A percentile compares a stretch with the other conserved stretches of the same genome.
Evolutionary conservation across 257 asterid species (phyloP).

Genomic region (Fraxinus anomala): DNA sequence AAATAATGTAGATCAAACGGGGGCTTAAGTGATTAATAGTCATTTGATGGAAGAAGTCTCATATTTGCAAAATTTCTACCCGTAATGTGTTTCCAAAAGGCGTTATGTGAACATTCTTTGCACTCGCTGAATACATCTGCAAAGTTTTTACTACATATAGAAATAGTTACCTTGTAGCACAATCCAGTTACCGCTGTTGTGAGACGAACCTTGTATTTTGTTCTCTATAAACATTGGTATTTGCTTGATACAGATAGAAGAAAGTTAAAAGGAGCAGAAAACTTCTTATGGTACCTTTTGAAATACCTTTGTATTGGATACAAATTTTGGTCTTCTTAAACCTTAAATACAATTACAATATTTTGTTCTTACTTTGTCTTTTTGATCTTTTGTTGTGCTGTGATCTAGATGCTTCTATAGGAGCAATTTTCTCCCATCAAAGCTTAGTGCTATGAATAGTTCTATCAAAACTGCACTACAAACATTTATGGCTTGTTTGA

Average conservation of each 20-base stretch:
- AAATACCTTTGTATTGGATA: not conserved
- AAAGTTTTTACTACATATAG: not conserved
- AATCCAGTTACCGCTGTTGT: not conserved
- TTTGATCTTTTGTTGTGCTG: not conserved
- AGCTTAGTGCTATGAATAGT: not conserved
- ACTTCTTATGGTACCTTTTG: not conserved
- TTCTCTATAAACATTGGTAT: not conserved
- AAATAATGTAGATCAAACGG: too few relatives aligned
- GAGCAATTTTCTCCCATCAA: not conserved
- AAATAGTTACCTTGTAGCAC: too few relatives aligned
- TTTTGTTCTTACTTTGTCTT: too few relatives aligned
- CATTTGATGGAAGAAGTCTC: not conserved
- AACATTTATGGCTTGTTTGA: not conserved
- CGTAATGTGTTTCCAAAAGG: not conserved
- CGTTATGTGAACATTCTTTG: not conserved
- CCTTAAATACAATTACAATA: too few relatives aligned
- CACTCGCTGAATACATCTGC: not conserved
- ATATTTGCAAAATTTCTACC: not conserved
- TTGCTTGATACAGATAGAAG: not conserved
- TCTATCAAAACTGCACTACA: not conserved
- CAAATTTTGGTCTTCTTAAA: too few relatives aligned
- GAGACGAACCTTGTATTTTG: not conserved
- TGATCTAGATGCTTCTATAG: not conserved
- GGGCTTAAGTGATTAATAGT: not conserved
- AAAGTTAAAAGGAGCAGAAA: not conserved